Conservation (phyloP, 306 rosid species). For the Vigna unguiculata region DNA sequence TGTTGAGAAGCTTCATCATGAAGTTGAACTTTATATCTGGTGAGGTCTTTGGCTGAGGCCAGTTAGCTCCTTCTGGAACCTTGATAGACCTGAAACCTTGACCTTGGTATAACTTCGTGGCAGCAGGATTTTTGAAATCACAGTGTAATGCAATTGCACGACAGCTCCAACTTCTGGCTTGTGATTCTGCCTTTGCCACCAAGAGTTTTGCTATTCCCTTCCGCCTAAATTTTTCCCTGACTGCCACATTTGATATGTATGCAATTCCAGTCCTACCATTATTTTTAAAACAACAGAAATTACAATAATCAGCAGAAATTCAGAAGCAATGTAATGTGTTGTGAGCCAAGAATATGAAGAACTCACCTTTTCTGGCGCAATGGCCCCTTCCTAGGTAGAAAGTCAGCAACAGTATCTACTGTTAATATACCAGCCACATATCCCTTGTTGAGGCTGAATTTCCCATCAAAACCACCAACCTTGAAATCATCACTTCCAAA, state of each 20-base stretch:
- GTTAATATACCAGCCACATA: slow-evolving; percentile 94
- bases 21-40: slow-evolving; percentile 76
- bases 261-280: slow-evolving; percentile 90
- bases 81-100: slow-evolving; percentile 82
- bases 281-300: not conserved
- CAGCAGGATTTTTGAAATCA: slow-evolving; percentile 79
- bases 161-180: slow-evolving; percentile 93
- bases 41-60: slow-evolving; percentile 98
- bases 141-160: slow-evolving; percentile 91
- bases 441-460: slow-evolving; percentile 82
- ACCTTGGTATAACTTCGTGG: slow-evolving; percentile 77
- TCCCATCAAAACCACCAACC: slow-evolving; percentile 76
- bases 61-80: slow-evolving; percentile 93
- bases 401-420: slow-evolving; percentile 92
- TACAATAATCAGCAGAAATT: slow-evolving; percentile 1
- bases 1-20: slow-evolving; percentile 96
- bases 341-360: slow-evolving; percentile 20
- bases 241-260: slow-evolving; percentile 96
- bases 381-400: slow-evolving; percentile 88
- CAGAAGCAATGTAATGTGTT: slow-evolving; percentile 22
- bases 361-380: slow-evolving; percentile 82
- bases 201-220: slow-evolving; percentile 88
- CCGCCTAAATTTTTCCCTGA: slow-evolving; percentile 76
- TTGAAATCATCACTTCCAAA: slow-evolving; percentile 74
- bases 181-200: slow-evolving; percentile 83